Conservation (phyloP, 768 basidiomycete species). For the Lentinula sp. region DNA sequence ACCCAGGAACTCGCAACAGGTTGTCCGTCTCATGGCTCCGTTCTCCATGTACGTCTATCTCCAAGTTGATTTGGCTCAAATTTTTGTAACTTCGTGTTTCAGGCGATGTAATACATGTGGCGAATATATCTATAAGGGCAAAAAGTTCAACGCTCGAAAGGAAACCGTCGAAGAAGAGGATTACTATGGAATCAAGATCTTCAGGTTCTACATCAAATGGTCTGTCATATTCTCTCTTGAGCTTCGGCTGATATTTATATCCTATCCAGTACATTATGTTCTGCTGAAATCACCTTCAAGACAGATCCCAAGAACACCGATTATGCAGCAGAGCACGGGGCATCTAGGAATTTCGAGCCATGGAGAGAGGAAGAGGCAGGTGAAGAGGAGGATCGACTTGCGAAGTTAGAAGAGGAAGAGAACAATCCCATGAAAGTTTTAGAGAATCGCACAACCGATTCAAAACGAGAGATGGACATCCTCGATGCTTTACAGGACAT, state of each 20-base stretch:
- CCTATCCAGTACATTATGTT: slow-evolving; percentile 62
- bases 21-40: slow-evolving; percentile 98
- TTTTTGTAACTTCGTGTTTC: background rate
- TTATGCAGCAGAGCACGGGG: slow-evolving; percentile 91
- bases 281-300: slow-evolving; percentile 97
- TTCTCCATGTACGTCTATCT: slow-evolving; percentile 79
- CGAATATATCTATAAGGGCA: slow-evolving; percentile 98
- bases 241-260: too few species aligned
- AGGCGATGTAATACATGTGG: slow-evolving; percentile 95
- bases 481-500: slow-evolving; percentile 88
- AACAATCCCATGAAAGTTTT: slow-evolving; percentile 97
- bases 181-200: slow-evolving; percentile 97
- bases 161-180: slow-evolving; percentile 97
- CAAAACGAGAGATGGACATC: slow-evolving; percentile 26
- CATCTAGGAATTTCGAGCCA: slow-evolving; percentile 95
- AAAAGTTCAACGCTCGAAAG: slow-evolving; percentile 99
- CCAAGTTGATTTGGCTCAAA: background rate
- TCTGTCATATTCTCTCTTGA: slow-evolving; percentile 25
- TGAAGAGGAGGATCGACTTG: slow-evolving; percentile 71
- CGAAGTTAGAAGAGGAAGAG: slow-evolving; percentile 85
- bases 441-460: slow-evolving; percentile 56
- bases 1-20: slow-evolving; percentile 93
- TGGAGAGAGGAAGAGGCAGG: slow-evolving; percentile 82
- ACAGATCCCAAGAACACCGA: slow-evolving; percentile 98
- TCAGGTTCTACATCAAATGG: slow-evolving; percentile 92